Evolutionary conservation across 345 rosid species (phyloP).

Genomic region (Chamaenerion angustifolium): DNA sequence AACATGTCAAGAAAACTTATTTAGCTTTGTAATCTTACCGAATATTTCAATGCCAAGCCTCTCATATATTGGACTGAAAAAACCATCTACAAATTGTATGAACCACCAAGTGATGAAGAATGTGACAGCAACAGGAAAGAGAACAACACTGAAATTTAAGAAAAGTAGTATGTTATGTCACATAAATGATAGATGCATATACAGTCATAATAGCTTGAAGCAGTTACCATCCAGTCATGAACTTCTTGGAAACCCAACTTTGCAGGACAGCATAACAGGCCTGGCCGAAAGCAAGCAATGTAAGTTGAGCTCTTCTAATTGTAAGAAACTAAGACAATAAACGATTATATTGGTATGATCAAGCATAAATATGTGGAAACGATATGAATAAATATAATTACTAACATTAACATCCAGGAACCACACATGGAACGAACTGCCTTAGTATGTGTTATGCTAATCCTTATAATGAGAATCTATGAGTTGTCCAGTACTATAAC

Average conservation of each 20-base stretch:
- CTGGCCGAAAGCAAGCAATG: conserved; percentile 14
- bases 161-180: background rate
- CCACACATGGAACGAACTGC: no score
- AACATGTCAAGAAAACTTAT: no score
- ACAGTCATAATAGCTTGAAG: background rate
- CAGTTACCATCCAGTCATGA: conserved; percentile 80
- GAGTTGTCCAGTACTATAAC: no score
- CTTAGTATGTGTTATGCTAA: no score
- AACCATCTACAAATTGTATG: conserved; percentile 69
- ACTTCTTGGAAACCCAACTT: conserved; percentile 88
- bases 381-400: no score
- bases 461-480: no score
- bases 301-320: background rate
- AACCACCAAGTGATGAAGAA: conserved; percentile 84
- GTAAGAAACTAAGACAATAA: no score
- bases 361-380: no score
- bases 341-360: no score
- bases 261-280: conserved; percentile 76
- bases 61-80: conserved; percentile 71
- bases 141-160: conserved; percentile 49
- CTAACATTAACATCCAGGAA: no score
- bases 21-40: conserved; percentile 26
- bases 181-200: background rate
- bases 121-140: conserved; percentile 79
- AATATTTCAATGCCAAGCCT: conserved; percentile 65